Evolutionary conservation across 176 grass and related monocot species (phyloP).

Genomic region (Carex littledalei): DNA sequence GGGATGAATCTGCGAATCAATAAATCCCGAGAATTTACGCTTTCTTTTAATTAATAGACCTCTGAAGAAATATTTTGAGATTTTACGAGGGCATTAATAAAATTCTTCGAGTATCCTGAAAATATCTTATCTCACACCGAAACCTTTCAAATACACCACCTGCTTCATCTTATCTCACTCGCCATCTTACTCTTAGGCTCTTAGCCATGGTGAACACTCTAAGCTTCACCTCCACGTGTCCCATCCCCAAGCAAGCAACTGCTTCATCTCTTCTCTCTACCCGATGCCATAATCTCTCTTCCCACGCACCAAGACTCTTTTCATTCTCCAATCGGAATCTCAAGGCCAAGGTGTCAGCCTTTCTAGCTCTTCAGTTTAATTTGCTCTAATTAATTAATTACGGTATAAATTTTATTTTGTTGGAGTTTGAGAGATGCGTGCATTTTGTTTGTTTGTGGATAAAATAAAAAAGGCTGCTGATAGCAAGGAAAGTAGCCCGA

Average conservation of each 20-base stretch:
- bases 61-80: not conserved
- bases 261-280: not conserved
- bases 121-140: constrained; percentile 5
- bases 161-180: not conserved
- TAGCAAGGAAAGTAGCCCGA: constrained; percentile 8
- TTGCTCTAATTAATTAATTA: not conserved
- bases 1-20: not conserved
- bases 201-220: constrained; percentile 9
- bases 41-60: not conserved
- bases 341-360: constrained; percentile 8
- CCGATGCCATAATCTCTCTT: not conserved
- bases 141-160: not conserved
- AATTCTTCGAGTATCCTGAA: not conserved
- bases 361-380: not conserved
- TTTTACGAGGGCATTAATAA: not conserved
- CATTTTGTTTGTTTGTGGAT: not conserved
- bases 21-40: not conserved
- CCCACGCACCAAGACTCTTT: not conserved
- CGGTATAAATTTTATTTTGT: not conserved
- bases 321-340: not conserved
- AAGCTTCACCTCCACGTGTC: not conserved
- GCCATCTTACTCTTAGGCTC: not conserved
- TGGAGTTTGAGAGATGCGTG: not conserved
- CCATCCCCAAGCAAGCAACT: not conserved
- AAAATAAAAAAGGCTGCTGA: not conserved